phyloP scores from a whole-genome alignment of 176 grass and related monocot species.

The Paspalum vaginatum region DNA sequence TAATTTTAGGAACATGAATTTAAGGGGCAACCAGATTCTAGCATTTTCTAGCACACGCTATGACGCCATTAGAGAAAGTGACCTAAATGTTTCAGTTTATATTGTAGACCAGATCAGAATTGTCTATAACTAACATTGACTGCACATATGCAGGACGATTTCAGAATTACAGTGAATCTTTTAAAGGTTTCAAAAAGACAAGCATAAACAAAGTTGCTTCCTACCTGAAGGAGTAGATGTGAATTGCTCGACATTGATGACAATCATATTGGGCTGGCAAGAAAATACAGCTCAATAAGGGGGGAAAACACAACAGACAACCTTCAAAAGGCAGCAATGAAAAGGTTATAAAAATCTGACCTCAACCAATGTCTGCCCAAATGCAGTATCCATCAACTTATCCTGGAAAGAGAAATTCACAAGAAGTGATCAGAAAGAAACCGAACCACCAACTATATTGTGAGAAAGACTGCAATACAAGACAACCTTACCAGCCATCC shows the following conservation, averaged over 20 bases:
- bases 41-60: conserved; percentile 11
- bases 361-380: conserved; percentile 96
- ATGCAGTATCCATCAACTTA: conserved; percentile 88
- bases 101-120: conserved; percentile 9
- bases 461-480: conserved; percentile 31
- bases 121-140: neutral
- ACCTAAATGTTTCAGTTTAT: conserved; percentile 9
- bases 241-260: conserved; percentile 91
- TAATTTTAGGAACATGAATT: neutral
- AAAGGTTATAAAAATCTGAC: conserved; percentile 49
- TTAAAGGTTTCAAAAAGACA: conserved; percentile 26
- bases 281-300: conserved; percentile 30
- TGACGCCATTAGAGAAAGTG: conserved; percentile 8
- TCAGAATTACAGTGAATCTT: conserved; percentile 5
- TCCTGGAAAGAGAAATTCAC: conserved; percentile 63
- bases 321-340: conserved; percentile 25
- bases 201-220: conserved; percentile 25
- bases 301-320: neutral
- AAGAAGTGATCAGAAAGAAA: conserved; percentile 32
- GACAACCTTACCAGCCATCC: conserved; percentile 83
- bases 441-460: neutral
- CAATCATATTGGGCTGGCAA: conserved; percentile 94
- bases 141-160: conserved; percentile 5
- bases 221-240: conserved; percentile 77
- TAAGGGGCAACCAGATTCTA: neutral